Evolutionary conservation across 2,329 filamentous ascomycete species (phyloP).

Genomic region (Aspergillus amoenus): DNA sequence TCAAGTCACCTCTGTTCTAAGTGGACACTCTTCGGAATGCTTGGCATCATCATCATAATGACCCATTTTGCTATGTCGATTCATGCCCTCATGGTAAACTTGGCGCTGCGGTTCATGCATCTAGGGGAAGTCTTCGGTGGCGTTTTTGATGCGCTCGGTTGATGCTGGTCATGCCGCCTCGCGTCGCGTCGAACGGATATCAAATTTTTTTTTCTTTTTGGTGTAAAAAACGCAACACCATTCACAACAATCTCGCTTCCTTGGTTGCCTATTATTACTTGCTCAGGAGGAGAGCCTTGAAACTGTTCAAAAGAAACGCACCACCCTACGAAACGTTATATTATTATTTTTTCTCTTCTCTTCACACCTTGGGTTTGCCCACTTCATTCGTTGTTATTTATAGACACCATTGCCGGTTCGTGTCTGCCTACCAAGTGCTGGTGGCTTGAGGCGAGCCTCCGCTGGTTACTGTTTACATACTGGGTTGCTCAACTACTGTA

Average conservation of each 20-base stretch:
- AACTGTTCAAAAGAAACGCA: background rate
- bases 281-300: background rate
- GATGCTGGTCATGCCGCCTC: constrained; percentile 37
- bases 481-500: constrained; percentile 18
- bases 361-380: constrained; percentile 3
- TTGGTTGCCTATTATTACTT: constrained; percentile 6
- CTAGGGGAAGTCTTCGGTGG: constrained; percentile 9
- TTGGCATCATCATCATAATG: background rate
- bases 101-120: constrained; percentile 11
- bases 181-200: constrained; percentile 19
- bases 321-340: background rate
- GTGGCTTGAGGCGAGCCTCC: constrained; percentile 16
- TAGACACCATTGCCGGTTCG: constrained; percentile 16
- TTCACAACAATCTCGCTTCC: background rate
- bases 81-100: constrained; percentile 7
- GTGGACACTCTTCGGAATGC: constrained; percentile 4
- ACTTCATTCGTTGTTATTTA: constrained; percentile 17
- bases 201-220: constrained; percentile 10
- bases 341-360: constrained; percentile 2
- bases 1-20: constrained; percentile 69
- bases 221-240: constrained; percentile 10
- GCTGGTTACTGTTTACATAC: constrained; percentile 18
- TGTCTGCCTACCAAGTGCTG: constrained; percentile 24
- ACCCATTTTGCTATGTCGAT: constrained; percentile 10
- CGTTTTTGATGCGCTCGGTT: constrained; percentile 25